Conservation (phyloP, 441 rosid species). For the Metrosideros polymorpha region DNA sequence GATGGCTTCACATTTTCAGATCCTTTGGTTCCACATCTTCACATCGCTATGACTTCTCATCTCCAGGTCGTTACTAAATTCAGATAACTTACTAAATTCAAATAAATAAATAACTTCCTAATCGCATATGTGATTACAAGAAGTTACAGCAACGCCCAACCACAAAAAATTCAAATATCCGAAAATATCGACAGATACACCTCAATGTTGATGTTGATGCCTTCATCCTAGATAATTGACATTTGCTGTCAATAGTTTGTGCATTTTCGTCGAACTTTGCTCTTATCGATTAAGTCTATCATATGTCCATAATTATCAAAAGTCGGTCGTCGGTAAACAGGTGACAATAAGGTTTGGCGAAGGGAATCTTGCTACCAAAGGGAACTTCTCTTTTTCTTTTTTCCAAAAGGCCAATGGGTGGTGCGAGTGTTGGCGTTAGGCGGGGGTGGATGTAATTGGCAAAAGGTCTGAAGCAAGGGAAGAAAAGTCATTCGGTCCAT, state of each 20-base stretch:
- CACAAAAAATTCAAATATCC: too few relatives aligned
- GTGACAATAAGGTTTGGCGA: neutral
- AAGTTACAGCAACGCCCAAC: neutral
- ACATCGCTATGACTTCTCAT: too few relatives aligned
- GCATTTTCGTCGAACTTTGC: accelerated
- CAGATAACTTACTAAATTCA: too few relatives aligned
- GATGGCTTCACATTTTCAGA: too few relatives aligned
- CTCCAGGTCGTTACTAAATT: too few relatives aligned
- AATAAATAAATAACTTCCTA: neutral
- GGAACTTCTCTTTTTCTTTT: neutral
- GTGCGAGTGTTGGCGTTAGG: neutral
- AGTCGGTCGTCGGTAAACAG: neutral
- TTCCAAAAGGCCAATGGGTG: neutral
- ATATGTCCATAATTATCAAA: neutral
- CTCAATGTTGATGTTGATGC: neutral
- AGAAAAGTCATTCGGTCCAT: neutral
- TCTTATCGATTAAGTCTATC: accelerated
- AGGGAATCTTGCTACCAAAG: neutral
- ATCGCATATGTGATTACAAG: too few relatives aligned
- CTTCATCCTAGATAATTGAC: neutral
- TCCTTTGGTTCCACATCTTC: too few relatives aligned
- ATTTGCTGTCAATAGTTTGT: accelerated
- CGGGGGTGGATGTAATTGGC: neutral
- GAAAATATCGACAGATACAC: neutral
- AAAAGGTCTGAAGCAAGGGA: neutral